Conservation (phyloP, 441 rosid genomes). For the Adansonia rubrostipa region DNA sequence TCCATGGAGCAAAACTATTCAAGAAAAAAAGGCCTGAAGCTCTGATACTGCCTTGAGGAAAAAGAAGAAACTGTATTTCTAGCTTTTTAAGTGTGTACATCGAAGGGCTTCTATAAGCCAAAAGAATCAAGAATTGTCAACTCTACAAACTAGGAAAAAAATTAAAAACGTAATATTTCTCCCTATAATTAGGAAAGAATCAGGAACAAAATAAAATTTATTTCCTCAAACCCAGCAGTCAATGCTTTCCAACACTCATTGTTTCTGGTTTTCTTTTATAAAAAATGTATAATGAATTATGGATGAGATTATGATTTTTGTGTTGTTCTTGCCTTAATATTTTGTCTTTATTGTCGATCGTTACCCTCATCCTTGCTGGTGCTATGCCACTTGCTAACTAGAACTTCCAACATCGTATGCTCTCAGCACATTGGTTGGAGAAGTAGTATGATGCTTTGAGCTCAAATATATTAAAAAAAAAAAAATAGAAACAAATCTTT, state of each 20-base stretch:
- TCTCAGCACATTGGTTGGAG: neutral
- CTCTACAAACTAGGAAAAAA: too few relatives aligned
- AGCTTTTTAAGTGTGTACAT: too few relatives aligned
- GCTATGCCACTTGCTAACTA: constrained; percentile 2
- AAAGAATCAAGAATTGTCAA: too few relatives aligned
- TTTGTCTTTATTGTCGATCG: neutral
- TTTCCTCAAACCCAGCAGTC: too few relatives aligned
- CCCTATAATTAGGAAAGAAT: too few relatives aligned
- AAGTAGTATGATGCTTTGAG: neutral
- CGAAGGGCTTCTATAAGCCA: too few relatives aligned
- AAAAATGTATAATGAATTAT: neutral
- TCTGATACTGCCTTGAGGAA: too few relatives aligned
- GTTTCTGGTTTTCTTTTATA: neutral
- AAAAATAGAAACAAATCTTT: neutral
- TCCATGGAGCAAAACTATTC: too few relatives aligned
- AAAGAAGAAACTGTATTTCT: too few relatives aligned
- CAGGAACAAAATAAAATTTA: too few relatives aligned
- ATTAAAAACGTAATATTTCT: too few relatives aligned
- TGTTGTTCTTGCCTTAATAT: neutral
- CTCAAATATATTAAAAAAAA: neutral
- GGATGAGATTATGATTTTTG: neutral
- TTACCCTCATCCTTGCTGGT: neutral
- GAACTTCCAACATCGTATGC: neutral
- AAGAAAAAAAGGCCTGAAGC: too few relatives aligned
- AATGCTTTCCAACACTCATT: neutral